A percentile compares a stretch with the other conserved stretches of the same genome.
Conservation (phyloP, 192 early-diverging fungal genomes). For the Chytriomyces sp. region DNA sequence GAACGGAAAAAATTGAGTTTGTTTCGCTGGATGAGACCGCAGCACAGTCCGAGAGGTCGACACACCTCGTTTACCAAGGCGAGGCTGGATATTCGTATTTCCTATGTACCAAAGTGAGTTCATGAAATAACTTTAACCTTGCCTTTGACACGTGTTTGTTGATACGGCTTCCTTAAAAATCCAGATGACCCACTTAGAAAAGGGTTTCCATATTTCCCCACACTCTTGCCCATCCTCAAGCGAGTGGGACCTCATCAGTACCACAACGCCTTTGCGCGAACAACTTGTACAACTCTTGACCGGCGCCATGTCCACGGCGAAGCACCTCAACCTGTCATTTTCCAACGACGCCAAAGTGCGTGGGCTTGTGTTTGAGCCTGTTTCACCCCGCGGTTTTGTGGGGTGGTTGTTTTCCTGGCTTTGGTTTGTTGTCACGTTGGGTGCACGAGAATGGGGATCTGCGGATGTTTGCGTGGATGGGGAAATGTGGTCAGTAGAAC, state of each 20-base stretch:
- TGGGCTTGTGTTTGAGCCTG: constrained; percentile 19
- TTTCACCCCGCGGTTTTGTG: background rate
- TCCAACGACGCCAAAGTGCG: background rate
- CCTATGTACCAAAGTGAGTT: background rate
- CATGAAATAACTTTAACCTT: background rate
- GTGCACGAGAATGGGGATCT: background rate
- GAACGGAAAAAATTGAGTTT: too few relatives aligned
- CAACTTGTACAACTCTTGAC: constrained; percentile 10
- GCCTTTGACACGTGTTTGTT: background rate
- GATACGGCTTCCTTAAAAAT: background rate
- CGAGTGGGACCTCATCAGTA: background rate
- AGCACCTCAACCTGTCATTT: background rate
- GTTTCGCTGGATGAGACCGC: constrained; percentile 1
- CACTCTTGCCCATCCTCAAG: constrained; percentile 9
- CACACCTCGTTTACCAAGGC: background rate
- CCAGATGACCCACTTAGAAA: constrained; percentile 24
- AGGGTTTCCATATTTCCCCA: constrained; percentile 24
- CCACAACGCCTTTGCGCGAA: background rate
- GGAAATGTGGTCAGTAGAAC: constrained; percentile 9
- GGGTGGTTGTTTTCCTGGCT: background rate
- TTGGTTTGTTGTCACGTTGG: background rate
- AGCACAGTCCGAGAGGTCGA: background rate
- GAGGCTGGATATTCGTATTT: background rate
- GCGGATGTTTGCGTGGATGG: constrained; percentile 31
- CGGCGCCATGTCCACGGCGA: background rate